A percentile compares a stretch with the other conserved stretches of the same genome.
Conservation (phyloP, 306 rosid genomes). For the Elaeagnus macrophylla region DNA sequence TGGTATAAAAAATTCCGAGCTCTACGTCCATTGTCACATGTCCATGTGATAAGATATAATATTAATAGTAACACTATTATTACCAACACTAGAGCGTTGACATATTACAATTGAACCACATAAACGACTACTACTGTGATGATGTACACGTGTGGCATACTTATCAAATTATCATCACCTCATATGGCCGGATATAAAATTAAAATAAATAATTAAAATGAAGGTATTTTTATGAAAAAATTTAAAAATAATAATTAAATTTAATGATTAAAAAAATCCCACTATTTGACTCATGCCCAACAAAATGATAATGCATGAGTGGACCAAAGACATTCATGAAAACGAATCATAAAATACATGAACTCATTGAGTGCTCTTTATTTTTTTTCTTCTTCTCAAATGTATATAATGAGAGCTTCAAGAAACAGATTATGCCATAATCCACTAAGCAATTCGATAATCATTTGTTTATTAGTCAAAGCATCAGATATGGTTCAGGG, state of each 20-base stretch:
- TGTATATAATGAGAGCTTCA: not conserved
- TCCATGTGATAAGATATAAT: no score
- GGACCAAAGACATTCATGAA: constrained; percentile 29
- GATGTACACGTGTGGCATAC: no score
- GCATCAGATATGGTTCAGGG: constrained; percentile 11
- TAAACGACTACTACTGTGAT: no score
- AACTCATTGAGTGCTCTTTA: not conserved
- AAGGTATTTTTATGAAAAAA: not conserved
- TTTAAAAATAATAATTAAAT: not conserved
- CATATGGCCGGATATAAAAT: no score
- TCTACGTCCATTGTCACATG: no score
- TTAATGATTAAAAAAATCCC: constrained; percentile 39
- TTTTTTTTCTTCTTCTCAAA: not conserved
- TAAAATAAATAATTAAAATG: no score
- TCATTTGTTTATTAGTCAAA: constrained; percentile 22
- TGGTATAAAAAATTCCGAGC: no score
- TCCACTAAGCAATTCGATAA: constrained; percentile 39
- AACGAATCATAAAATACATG: constrained; percentile 15
- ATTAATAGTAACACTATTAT: no score
- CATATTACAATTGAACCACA: no score
- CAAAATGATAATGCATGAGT: constrained; percentile 28
- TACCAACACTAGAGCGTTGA: no score
- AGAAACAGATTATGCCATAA: constrained; percentile 34
- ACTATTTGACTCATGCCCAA: constrained; percentile 49
- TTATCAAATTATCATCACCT: no score